Percentiles rank a stretch among this genome's conserved stretches.
phyloP scores from a whole-genome alignment of 1,284 basidiomycete genomes.

The Coniferiporia sulphurascens region DNA sequence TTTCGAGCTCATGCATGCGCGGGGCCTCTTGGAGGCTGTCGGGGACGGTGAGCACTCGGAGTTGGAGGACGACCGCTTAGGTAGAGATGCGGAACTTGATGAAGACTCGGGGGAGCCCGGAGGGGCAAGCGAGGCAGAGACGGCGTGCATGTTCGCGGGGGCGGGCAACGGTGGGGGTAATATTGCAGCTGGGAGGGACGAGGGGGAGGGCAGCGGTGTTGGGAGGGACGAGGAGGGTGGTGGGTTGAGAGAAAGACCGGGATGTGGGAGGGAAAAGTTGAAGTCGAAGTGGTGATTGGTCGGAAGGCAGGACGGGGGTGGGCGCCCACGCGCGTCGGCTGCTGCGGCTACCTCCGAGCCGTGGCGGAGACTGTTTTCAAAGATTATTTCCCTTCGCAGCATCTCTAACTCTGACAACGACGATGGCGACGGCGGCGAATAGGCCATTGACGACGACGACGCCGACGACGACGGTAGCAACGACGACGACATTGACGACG shows the following conservation, averaged over 20 bases:
- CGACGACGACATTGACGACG: neutral
- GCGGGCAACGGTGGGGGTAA: neutral
- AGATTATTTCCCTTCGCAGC: neutral
- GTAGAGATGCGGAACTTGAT: neutral
- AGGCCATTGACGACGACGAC: neutral
- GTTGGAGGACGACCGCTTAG: neutral
- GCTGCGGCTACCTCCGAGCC: neutral
- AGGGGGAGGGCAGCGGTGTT: neutral
- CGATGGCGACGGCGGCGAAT: neutral
- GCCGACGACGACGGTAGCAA: neutral
- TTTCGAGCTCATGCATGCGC: conserved; percentile 65
- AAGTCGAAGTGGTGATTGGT: conserved; percentile 10
- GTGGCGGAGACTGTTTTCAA: neutral
- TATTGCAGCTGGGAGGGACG: no score
- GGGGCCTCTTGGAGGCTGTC: conserved; percentile 43
- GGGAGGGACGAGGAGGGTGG: neutral
- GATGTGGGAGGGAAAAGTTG: conserved; percentile 13
- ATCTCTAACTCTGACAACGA: conserved; percentile 6
- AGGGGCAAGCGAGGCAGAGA: neutral
- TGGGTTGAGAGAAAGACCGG: neutral
- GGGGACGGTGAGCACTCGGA: conserved; percentile 31
- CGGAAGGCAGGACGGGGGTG: neutral
- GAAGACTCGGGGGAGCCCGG: neutral
- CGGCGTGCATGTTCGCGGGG: neutral
- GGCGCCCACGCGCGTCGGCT: neutral